These are phyloP conservation scores for Musa itinerans DNA, from an alignment of 176 grass and related monocot genomes.

Conservation along the genomic window DNA sequence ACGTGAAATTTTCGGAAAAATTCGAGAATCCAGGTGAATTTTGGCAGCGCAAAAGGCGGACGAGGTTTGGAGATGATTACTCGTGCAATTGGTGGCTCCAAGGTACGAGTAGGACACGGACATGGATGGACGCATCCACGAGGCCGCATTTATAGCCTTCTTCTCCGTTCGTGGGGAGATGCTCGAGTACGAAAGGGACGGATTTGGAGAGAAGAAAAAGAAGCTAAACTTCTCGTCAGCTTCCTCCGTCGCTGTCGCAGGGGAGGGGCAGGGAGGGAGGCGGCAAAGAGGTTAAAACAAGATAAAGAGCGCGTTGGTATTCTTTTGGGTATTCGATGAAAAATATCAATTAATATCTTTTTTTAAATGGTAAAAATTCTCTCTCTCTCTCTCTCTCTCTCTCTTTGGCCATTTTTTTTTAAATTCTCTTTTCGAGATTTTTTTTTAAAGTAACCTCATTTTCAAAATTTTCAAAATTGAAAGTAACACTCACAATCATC, in stretches of 20 bases:
- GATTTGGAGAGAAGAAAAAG: background rate
- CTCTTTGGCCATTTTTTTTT: too few species aligned
- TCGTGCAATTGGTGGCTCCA: background rate
- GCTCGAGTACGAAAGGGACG: background rate
- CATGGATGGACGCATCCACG: background rate
- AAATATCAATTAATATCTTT: too few species aligned
- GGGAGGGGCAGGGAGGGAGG: background rate
- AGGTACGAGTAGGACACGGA: background rate
- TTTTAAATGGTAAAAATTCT: too few species aligned
- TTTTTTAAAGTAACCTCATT: too few species aligned
- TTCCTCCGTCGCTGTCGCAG: background rate
- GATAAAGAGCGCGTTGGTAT: too few species aligned
- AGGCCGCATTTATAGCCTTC: background rate
- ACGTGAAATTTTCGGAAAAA: background rate
- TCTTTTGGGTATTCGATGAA: too few species aligned
- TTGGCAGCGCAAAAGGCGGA: background rate
- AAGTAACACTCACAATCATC: too few species aligned
- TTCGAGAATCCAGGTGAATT: background rate
- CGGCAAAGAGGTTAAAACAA: conserved; percentile 2
- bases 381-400: too few species aligned
- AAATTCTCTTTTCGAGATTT: too few species aligned
- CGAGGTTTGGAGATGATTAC: background rate
- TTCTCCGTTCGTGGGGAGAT: background rate
- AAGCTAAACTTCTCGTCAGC: background rate
- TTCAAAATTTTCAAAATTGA: too few species aligned